Evolutionary conservation across 495 filamentous ascomycete species (phyloP).

Genomic region (Podospora pseudopauciseta): DNA sequence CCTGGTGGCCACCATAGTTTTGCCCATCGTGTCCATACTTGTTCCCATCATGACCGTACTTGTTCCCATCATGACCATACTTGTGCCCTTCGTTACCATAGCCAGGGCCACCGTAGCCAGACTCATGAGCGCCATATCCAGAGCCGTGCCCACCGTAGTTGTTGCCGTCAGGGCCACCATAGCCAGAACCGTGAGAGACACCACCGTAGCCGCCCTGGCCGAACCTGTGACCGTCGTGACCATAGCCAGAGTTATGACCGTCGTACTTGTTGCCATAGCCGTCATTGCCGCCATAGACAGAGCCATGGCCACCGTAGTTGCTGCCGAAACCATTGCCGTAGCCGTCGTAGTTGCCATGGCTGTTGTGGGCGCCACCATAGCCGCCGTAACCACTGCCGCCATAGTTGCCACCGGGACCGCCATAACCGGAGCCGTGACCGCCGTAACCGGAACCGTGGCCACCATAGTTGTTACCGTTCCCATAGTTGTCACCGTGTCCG

Average conservation of each 20-base stretch:
- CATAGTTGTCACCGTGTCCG: conserved; percentile 1
- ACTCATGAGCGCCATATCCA: conserved; percentile 2
- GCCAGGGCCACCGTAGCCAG: conserved; percentile 1
- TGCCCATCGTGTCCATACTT: too few relatives aligned
- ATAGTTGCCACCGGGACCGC: not conserved
- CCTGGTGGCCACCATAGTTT: too few relatives aligned
- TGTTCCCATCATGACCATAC: not conserved
- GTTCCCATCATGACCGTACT: too few relatives aligned
- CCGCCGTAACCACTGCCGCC: conserved; percentile 3
- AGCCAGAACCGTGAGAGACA: not conserved
- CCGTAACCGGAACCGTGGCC: conserved; percentile 2
- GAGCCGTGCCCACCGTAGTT: not conserved
- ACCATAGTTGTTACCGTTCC: not conserved
- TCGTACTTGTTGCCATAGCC: conserved; percentile 4
- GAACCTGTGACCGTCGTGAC: conserved; percentile 6
- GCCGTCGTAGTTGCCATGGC: not conserved
- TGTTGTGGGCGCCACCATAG: not conserved
- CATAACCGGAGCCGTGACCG: conserved; percentile 7
- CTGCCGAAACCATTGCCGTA: not conserved
- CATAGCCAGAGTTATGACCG: conserved; percentile 4
- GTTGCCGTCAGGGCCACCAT: too few relatives aligned
- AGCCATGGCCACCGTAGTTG: not conserved
- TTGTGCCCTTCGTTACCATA: conserved; percentile 9
- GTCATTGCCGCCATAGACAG: conserved; percentile 1
- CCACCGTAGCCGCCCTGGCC: not conserved